Base-by-base conservation (phyloP, 768 basidiomycete genomes). In the Psilocybe cyanescens region DNA sequence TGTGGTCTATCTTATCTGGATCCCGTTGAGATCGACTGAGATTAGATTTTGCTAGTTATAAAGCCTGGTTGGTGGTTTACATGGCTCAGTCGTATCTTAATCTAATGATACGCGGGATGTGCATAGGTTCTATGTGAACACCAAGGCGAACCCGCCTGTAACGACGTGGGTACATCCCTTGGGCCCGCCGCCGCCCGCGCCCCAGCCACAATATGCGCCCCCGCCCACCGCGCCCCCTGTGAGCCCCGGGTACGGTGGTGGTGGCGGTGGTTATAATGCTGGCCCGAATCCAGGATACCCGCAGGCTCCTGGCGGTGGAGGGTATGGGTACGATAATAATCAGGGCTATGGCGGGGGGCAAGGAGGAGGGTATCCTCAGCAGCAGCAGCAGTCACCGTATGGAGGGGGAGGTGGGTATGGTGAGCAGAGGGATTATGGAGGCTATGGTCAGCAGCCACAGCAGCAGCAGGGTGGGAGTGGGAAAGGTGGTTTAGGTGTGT, bases 101-200 rank as follows among this genome's bases (percentile, higher is more conserved):
- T 24, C 16, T 12, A 50, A 53, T 37, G 30, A 14, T 33, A 8
- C 12, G 29, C n/a, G 28, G 29, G 46, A 30, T 44, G 55, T 51
- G 12, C 61, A 24, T 62, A 92, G 91, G 91, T 93, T 85, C 78
- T 93, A 93, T 64, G 89, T 93, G 48, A 86, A 92, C 66, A 90
- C 88, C 0, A 72, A 67, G 28, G 81, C 83, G 48, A 74, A 79
- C 16, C 90, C 91, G 3, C 87, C 89, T 0, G 79, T 82, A 17
- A 85, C 88, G 39, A 83, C 80, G 12, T 93, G 91, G 91, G 78
- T 75, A 0, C 91, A 92, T 66, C 91, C 91, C 0, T 72, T 82
- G n/a, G 88, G 86, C 3, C 78, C 84, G 4, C 73, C 80, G 3
- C 74, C 77, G 2, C 72, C 78, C 4, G 69, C 77, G 30, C 74